These are phyloP conservation scores for Puccinia polysora DNA, from an alignment of 1,284 basidiomycete genomes.

Conservation along the genomic window DNA sequence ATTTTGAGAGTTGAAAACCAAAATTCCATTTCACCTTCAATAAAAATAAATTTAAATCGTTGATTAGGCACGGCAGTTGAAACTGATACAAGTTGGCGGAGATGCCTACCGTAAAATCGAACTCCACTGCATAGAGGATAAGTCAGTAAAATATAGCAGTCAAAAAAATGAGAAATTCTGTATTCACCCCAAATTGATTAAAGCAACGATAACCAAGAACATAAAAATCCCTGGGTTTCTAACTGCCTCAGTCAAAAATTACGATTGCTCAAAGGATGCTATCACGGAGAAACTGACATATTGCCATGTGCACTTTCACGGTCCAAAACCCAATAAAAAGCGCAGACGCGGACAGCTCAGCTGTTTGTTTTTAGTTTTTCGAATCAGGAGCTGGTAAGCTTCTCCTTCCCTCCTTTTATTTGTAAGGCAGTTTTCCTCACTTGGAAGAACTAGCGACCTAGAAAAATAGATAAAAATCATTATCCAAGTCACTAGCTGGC, in stretches of 20 bases:
- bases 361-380: neutral
- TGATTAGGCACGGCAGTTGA: neutral
- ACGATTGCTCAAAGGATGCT: too few species aligned
- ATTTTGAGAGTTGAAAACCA: slow-evolving; percentile 62
- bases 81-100: neutral
- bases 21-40: slow-evolving; percentile 59
- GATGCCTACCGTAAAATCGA: slow-evolving; percentile 36
- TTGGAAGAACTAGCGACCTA: slow-evolving; percentile 37
- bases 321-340: slow-evolving; percentile 41
- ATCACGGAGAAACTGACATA: too few species aligned
- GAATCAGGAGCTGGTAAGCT: too few species aligned
- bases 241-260: neutral
- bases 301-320: slow-evolving; percentile 22
- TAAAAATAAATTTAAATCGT: neutral
- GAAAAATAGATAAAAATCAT: neutral
- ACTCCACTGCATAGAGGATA: slow-evolving; percentile 24
- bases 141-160: neutral
- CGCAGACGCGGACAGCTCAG: slow-evolving; percentile 43
- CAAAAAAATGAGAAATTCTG: neutral
- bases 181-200: slow-evolving; percentile 41
- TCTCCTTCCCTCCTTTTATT: too few species aligned
- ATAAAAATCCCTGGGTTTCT: slow-evolving; percentile 31
- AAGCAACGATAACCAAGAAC: slow-evolving; percentile 27
- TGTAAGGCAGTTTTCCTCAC: slow-evolving; percentile 13
- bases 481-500: neutral